Percentiles rank a stretch among this genome's conserved stretches.
phyloP scores from a whole-genome alignment of 2,329 filamentous ascomycete genomes.

The Arachnopeziza araneosa region DNA sequence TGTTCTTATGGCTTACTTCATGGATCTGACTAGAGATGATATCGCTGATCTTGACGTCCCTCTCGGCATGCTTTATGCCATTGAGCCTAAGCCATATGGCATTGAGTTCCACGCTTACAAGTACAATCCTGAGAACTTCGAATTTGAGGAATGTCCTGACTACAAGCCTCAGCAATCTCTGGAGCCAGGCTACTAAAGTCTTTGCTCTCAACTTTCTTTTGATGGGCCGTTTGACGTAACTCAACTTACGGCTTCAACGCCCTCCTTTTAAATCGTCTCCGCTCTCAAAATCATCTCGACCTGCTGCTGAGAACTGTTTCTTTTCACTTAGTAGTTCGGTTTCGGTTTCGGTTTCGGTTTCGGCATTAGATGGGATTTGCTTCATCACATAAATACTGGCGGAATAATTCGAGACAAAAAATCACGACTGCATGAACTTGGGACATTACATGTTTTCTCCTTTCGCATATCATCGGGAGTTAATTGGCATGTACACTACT shows the following conservation, averaged over 20 bases:
- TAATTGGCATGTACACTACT: neutral
- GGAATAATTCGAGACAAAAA: neutral
- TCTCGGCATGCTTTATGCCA: conserved; percentile 85
- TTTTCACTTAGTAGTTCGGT: neutral
- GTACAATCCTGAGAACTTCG: conserved; percentile 71
- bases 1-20: conserved; percentile 93
- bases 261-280: neutral
- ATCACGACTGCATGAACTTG: neutral
- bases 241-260: neutral
- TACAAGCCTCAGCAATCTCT: conserved; percentile 64
- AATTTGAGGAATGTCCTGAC: conserved; percentile 81
- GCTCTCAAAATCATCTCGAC: neutral
- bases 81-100: conserved; percentile 96
- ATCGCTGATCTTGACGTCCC: conserved; percentile 94
- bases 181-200: conserved; percentile 7
- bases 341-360: neutral
- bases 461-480: neutral
- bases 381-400: neutral
- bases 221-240: neutral
- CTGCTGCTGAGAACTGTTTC: neutral
- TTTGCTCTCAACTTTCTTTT: neutral
- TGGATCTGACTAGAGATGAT: conserved; percentile 82
- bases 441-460: neutral
- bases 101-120: conserved; percentile 95
- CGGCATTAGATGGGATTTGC: neutral